Conservation (phyloP, 805 yeast species). For the Dipodascus geniculatus region DNA sequence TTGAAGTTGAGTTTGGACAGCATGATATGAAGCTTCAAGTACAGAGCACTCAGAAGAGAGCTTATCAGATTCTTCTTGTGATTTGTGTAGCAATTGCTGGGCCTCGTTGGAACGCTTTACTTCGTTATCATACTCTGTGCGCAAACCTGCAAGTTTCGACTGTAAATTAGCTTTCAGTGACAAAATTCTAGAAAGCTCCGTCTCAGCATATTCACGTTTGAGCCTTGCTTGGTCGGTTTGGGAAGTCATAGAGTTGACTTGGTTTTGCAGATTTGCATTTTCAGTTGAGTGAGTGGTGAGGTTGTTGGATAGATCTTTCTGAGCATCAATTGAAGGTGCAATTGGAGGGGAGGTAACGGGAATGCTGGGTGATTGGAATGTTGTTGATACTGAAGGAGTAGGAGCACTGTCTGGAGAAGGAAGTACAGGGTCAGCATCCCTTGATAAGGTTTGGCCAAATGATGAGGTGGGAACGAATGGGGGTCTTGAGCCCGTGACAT, state of each 20-base stretch:
- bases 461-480: constrained; percentile 68
- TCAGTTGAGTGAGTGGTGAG: constrained; percentile 73
- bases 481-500: constrained; percentile 21
- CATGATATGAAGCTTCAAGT: constrained; percentile 67
- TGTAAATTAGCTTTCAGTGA: constrained; percentile 61
- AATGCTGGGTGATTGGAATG: constrained; percentile 15
- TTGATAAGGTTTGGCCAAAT: constrained; percentile 67
- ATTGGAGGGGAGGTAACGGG: constrained; percentile 15
- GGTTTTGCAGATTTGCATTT: constrained; percentile 76
- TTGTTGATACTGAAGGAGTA: constrained; percentile 19
- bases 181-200: constrained; percentile 60
- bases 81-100: constrained; percentile 45
- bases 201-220: constrained; percentile 63
- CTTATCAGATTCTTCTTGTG: constrained; percentile 56
- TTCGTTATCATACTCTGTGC: constrained; percentile 67
- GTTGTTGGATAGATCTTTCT: constrained; percentile 47
- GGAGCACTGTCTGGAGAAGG: neutral
- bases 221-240: constrained; percentile 64
- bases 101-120: constrained; percentile 63
- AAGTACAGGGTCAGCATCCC: constrained; percentile 23
- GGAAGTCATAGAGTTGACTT: constrained; percentile 61
- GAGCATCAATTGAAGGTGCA: constrained; percentile 35
- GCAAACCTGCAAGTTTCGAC: constrained; percentile 51
- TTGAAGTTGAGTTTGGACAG: constrained; percentile 52
- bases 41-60: constrained; percentile 61